Base-by-base conservation (phyloP, 257 asterid genomes). In the Solanum acaule region DNA sequence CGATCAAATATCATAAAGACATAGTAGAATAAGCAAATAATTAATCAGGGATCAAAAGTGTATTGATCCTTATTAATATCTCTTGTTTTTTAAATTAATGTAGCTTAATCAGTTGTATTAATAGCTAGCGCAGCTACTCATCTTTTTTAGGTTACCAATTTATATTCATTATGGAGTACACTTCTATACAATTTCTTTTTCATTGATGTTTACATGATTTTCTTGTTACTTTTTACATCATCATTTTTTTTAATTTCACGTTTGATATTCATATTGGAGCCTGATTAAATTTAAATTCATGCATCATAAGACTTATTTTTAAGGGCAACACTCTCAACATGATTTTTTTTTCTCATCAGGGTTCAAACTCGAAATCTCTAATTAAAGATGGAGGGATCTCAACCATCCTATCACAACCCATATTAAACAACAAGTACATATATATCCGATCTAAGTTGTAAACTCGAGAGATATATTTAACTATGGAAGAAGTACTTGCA, bases 221-320 rank as follows among this genome's bases (percentile, higher is more conserved):
- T 23, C 15, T n/a, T 23, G 7, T 8, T n/a, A 65, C 15, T n/a
- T 65, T 61, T 63, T 63, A 10, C 29, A n/a, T n/a, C 31, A 63
- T 1, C 15, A 10, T 63, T n/a, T n/a, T 63, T 63, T 2, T 10
- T 1, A 0, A 9, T 9, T 10, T 2, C 13, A 40, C 0, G 4
- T 61, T 1, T 10, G 29, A n/a, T 22, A 61, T 1, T 61, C 12
- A 20, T 20, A 59, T 59, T 8, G 6, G 1, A 0, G 11, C 1
- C 2, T 20, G 5, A 59, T 3, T 59, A 59, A 59, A 59, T 59
- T 59, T 3, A 1, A 22, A 59, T 22, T 8, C 27, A 3, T 20
- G 2, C 12, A 8, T 59, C 1, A 0, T 22, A 59, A 7, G 12
- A 8, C 6, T 3, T 8, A 59, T 20, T 59, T 59, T 1, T 59